Conservation (phyloP, 257 asterid species). For the Petrea volubilis region DNA sequence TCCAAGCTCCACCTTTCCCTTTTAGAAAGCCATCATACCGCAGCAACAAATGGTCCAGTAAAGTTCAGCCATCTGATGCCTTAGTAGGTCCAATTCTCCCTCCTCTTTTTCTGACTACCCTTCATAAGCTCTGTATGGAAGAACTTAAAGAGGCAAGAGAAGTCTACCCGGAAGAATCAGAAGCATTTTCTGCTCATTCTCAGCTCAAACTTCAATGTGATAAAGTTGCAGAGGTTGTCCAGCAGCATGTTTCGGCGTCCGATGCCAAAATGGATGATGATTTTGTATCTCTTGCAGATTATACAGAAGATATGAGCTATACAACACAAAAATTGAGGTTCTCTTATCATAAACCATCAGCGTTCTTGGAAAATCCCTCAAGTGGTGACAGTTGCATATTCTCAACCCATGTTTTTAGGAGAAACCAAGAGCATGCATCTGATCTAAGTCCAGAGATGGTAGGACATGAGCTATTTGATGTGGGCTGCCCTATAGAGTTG, state of each 20-base stretch:
- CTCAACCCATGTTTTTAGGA: slow-evolving; percentile 45
- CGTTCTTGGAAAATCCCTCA: slow-evolving; percentile 30
- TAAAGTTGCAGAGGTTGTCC: slow-evolving; percentile 45
- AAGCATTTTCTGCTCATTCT: slow-evolving; percentile 42
- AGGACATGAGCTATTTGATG: slow-evolving; percentile 51
- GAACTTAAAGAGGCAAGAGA: slow-evolving; percentile 36
- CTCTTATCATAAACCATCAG: slow-evolving; percentile 44
- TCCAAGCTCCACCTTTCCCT: slow-evolving; percentile 43
- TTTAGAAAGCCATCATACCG: slow-evolving; percentile 49
- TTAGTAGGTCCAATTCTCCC: slow-evolving; percentile 56
- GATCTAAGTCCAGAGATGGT: slow-evolving; percentile 34
- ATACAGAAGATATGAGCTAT: slow-evolving; percentile 35
- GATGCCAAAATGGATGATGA: slow-evolving; percentile 33
- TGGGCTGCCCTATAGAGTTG: slow-evolving; percentile 60
- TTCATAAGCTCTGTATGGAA: slow-evolving; percentile 36
- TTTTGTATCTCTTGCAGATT: slow-evolving; percentile 62
- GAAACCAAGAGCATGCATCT: slow-evolving; percentile 28
- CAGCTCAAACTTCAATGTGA: slow-evolving; percentile 47
- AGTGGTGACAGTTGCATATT: slow-evolving; percentile 21
- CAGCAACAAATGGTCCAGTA: slow-evolving; percentile 45
- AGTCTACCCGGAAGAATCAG: slow-evolving; percentile 33
- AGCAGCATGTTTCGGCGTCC: slow-evolving; percentile 32
- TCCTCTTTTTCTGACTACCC: slow-evolving; percentile 55
- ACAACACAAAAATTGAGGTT: slow-evolving; percentile 27
- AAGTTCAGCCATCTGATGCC: slow-evolving; percentile 40